Percentiles rank a stretch among this genome's conserved stretches.
phyloP scores from a whole-genome alignment of 2,329 filamentous ascomycete genomes.

The Colletotrichum shisoi region DNA sequence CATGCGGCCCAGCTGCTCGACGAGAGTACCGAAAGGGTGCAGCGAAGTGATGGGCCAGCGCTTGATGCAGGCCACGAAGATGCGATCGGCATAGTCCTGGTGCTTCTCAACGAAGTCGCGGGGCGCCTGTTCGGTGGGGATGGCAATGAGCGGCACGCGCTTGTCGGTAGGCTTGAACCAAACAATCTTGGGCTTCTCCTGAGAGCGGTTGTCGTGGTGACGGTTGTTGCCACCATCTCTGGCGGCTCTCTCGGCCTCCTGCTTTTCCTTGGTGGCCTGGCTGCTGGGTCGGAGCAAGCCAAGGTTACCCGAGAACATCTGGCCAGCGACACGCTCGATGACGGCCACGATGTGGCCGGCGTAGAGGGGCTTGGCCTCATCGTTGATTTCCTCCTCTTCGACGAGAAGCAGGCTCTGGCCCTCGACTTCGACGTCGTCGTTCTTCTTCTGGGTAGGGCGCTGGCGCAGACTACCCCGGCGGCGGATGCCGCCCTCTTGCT shows the following conservation, averaged over 20 bases:
- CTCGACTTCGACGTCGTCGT: conserved; percentile 98
- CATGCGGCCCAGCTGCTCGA: conserved; percentile 97
- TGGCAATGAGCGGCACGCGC: conserved; percentile 96
- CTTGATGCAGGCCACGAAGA: conserved; percentile 99
- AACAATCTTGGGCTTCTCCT: conserved; percentile 99
- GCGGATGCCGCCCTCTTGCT: conserved; percentile 83
- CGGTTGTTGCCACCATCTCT: conserved; percentile 78
- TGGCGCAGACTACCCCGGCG: conserved; percentile 94
- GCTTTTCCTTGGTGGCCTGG: conserved; percentile 99
- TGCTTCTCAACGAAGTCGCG: conserved; percentile 99
- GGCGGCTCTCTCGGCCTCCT: conserved; percentile 93
- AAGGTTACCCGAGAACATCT: conserved; percentile 98
- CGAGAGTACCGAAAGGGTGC: conserved; percentile 95
- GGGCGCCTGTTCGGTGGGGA: conserved; percentile 96
- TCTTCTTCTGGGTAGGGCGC: conserved; percentile 99
- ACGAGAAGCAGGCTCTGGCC: conserved; percentile 95
- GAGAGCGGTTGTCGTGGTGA: conserved; percentile 80
- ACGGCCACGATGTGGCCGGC: conserved; percentile 97
- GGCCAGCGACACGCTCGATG: conserved; percentile 93
- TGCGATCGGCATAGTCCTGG: conserved; percentile 95
- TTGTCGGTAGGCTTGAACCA: conserved; percentile 99
- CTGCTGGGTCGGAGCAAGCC: conserved; percentile 94
- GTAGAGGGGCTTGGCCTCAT: conserved; percentile 96
- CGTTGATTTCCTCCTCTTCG: conserved; percentile 98
- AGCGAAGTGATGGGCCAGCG: conserved; percentile 99